Evolutionary conservation across 306 rosid genomes (phyloP).

Genomic region (Glycine tomentella): DNA sequence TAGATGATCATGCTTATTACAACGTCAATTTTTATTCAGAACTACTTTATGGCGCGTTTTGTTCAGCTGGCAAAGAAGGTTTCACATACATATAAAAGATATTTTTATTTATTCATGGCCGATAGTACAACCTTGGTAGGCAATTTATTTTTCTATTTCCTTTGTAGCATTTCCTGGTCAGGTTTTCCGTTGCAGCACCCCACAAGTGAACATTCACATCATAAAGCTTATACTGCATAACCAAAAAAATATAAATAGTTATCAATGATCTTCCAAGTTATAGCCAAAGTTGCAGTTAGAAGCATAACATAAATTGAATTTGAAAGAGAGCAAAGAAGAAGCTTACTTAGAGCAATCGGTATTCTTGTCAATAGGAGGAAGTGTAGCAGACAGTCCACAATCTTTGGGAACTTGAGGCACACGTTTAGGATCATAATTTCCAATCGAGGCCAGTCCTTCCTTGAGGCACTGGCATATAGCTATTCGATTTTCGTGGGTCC

Average conservation of each 20-base stretch:
- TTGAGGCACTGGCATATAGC: slow-evolving; percentile 43
- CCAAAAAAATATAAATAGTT: background rate
- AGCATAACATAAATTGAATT: background rate
- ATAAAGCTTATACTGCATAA: background rate
- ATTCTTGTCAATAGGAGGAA: slow-evolving; percentile 42
- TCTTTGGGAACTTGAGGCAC: slow-evolving; percentile 30
- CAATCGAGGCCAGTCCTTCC: background rate
- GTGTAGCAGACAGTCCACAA: background rate
- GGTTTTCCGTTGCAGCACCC: no score
- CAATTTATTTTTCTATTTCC: no score
- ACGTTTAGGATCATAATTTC: slow-evolving; percentile 34
- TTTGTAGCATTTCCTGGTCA: no score
- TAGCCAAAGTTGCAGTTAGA: background rate
- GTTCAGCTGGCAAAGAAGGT: no score
- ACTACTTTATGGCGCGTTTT: no score
- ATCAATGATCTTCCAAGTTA: no score
- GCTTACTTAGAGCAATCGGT: slow-evolving; percentile 41
- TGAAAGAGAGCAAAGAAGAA: background rate
- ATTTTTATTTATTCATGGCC: no score
- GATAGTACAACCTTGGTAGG: no score
- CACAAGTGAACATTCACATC: no score
- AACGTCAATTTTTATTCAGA: no score
- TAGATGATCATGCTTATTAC: no score
- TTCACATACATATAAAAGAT: no score
- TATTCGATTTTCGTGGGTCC: background rate